These are phyloP conservation scores for Camillea tinctor DNA, from an alignment of 2,329 filamentous ascomycete species.

Conservation along the genomic window DNA sequence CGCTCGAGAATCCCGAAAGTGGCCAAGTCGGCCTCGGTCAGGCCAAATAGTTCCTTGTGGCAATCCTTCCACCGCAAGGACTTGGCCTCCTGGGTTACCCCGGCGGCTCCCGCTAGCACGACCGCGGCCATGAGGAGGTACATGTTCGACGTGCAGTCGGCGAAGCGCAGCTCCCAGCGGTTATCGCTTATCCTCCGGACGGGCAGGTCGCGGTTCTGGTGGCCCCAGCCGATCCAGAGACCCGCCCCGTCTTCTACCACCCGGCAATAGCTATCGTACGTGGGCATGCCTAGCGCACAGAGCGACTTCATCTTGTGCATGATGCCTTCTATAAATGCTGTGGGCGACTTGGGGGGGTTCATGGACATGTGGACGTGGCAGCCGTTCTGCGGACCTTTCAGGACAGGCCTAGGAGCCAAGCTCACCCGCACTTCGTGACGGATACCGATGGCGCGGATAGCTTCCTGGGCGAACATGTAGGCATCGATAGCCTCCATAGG, in stretches of 20 bases:
- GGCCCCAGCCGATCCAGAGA: slow-evolving; percentile 10
- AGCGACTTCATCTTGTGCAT: slow-evolving; percentile 7
- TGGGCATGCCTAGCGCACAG: slow-evolving; percentile 11
- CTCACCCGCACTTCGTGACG: slow-evolving; percentile 5
- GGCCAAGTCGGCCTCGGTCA: background rate
- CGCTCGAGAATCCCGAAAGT: background rate
- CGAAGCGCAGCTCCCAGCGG: slow-evolving; percentile 8
- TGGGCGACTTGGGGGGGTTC: background rate
- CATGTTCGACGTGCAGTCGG: slow-evolving; percentile 6
- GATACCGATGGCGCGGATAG: slow-evolving; percentile 8
- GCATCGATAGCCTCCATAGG: slow-evolving; percentile 6
- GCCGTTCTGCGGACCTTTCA: slow-evolving; percentile 5
- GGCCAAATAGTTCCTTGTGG: background rate
- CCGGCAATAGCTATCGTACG: slow-evolving; percentile 8
- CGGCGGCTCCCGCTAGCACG: slow-evolving; percentile 1
- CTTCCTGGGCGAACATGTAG: slow-evolving; percentile 9
- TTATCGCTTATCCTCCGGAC: slow-evolving; percentile 1
- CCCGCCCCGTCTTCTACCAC: slow-evolving; percentile 2
- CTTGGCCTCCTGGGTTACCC: background rate
- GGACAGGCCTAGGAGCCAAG: slow-evolving; percentile 3
- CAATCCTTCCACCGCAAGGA: slow-evolving; percentile 8
- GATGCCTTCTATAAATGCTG: slow-evolving; percentile 5
- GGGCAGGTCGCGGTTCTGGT: slow-evolving; percentile 7
- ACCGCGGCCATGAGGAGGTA: slow-evolving; percentile 3
- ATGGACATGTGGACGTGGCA: slow-evolving; percentile 7